Conservation (phyloP, 2,329 filamentous ascomycete species). For the Ascochyta pisi region DNA sequence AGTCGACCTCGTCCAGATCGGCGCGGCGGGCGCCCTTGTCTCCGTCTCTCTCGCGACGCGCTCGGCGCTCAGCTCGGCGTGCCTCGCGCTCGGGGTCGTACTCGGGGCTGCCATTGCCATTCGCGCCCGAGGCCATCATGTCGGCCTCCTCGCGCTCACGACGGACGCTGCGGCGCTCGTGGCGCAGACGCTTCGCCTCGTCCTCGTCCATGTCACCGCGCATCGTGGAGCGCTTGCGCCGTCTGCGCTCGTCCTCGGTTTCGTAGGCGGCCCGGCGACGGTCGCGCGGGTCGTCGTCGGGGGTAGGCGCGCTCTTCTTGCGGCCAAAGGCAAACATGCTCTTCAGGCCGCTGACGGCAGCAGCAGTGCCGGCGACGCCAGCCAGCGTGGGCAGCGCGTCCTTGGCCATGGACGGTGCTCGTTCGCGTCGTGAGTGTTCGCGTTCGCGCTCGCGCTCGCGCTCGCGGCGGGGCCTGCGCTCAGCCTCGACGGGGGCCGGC, state of each 20-base stretch:
- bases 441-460: conserved; percentile 48
- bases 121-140: conserved; percentile 34
- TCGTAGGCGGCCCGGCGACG: conserved; percentile 44
- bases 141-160: conserved; percentile 37
- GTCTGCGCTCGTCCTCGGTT: conserved; percentile 47
- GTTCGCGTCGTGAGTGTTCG: conserved; percentile 53
- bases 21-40: conserved; percentile 46
- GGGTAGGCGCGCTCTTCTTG: conserved; percentile 38
- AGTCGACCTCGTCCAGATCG: conserved; percentile 46
- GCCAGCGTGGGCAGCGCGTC: conserved; percentile 53
- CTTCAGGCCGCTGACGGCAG: conserved; percentile 62
- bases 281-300: conserved; percentile 41
- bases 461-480: conserved; percentile 47
- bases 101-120: conserved; percentile 40
- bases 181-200: conserved; percentile 46
- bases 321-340: conserved; percentile 56
- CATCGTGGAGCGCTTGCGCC: conserved; percentile 48
- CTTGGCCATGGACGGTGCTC: conserved; percentile 67
- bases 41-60: conserved; percentile 38
- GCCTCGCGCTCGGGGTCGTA: conserved; percentile 48
- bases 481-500: conserved; percentile 55
- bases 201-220: conserved; percentile 45
- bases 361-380: conserved; percentile 39
- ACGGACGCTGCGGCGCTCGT: conserved; percentile 46
- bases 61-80: conserved; percentile 44